Percentiles rank a stretch among this genome's conserved stretches.
These are phyloP conservation scores for Aspergillus ochraceus DNA, from an alignment of 2,329 filamentous ascomycete genomes.

Conservation along the genomic window DNA sequence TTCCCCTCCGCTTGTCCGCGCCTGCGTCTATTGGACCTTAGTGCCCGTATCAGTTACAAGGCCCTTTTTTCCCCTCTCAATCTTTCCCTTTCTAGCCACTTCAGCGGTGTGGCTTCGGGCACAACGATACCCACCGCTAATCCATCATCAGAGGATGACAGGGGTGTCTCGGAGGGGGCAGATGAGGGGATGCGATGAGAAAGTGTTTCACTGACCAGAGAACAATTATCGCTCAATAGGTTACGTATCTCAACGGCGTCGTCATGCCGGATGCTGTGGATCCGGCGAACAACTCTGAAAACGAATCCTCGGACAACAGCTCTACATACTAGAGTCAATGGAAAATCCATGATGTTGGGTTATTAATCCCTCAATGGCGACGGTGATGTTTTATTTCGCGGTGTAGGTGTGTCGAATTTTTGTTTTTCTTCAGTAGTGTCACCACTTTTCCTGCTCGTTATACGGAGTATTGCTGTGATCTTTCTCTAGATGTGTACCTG, in stretches of 20 bases:
- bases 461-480: neutral
- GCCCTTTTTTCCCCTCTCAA: conserved; percentile 12
- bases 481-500: neutral
- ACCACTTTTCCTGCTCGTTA: conserved; percentile 2
- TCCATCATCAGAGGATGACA: conserved; percentile 10
- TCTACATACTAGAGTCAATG: conserved; percentile 2
- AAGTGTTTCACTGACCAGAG: conserved; percentile 25
- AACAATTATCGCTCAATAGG: conserved; percentile 44
- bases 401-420: conserved; percentile 11
- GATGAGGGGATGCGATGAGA: neutral
- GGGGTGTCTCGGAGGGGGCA: conserved; percentile 3
- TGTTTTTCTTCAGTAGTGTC: conserved; percentile 1
- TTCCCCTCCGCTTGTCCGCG: conserved; percentile 20
- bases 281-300: conserved; percentile 40
- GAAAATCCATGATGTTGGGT: neutral
- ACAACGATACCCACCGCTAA: conserved; percentile 18
- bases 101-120: conserved; percentile 21
- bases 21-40: conserved; percentile 26
- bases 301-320: conserved; percentile 12
- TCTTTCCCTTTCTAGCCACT: conserved; percentile 18
- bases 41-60: conserved; percentile 19
- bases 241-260: conserved; percentile 69
- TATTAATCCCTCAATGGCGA: neutral
- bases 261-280: conserved; percentile 69
- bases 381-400: conserved; percentile 1